Evolutionary conservation across 2,329 filamentous ascomycete species (phyloP).

Genomic region (Apiospora koreana): DNA sequence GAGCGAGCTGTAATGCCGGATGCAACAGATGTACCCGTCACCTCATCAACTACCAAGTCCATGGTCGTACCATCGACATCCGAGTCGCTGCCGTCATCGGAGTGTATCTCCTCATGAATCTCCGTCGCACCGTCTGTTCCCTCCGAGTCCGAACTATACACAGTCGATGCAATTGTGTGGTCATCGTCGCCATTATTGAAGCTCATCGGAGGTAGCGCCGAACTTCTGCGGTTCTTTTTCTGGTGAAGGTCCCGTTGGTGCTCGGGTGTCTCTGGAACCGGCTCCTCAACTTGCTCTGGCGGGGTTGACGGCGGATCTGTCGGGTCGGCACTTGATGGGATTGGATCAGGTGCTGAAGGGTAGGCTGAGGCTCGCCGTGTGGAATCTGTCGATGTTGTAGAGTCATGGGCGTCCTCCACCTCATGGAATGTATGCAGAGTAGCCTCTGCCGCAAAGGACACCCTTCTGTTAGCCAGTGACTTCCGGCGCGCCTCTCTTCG

Average conservation of each 20-base stretch:
- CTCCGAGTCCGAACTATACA: slow-evolving; percentile 71
- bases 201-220: slow-evolving; percentile 64
- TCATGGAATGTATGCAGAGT: slow-evolving; percentile 97
- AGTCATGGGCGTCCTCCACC: slow-evolving; percentile 84
- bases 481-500: slow-evolving; percentile 88
- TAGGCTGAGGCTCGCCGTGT: slow-evolving; percentile 70
- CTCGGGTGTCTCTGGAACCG: slow-evolving; percentile 60
- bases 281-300: slow-evolving; percentile 60
- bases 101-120: slow-evolving; percentile 52
- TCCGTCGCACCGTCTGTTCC: slow-evolving; percentile 56
- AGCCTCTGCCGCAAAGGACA: slow-evolving; percentile 96
- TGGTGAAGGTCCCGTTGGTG: slow-evolving; percentile 67
- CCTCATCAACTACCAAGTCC: slow-evolving; percentile 77
- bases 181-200: slow-evolving; percentile 67
- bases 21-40: slow-evolving; percentile 67
- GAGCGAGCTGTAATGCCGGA: slow-evolving; percentile 58
- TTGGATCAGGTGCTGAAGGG: slow-evolving; percentile 26
- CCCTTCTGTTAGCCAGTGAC: slow-evolving; percentile 87
- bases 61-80: slow-evolving; percentile 76
- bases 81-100: slow-evolving; percentile 50
- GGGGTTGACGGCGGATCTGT: slow-evolving; percentile 63
- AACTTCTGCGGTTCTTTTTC: slow-evolving; percentile 63
- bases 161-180: slow-evolving; percentile 73
- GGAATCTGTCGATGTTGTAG: slow-evolving; percentile 77
- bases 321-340: slow-evolving; percentile 40